A percentile compares a stretch with the other conserved stretches of the same genome.
Conservation (phyloP, 2,329 filamentous ascomycete species). For the Annulohypoxylon truncatum region DNA sequence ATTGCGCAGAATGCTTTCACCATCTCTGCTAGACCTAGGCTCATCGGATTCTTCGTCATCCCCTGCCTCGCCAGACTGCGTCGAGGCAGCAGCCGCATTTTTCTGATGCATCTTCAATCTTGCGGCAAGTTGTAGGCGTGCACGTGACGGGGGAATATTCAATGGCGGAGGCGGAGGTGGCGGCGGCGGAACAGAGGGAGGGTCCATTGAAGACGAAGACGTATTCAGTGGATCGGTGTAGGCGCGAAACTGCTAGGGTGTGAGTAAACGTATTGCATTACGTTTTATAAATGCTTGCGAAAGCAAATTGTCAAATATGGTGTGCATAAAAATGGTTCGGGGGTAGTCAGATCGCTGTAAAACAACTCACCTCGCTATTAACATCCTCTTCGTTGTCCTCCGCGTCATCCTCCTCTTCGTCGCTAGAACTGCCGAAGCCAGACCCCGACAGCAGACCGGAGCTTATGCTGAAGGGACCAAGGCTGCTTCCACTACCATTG, state of each 20-base stretch:
- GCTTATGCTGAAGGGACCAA: slow-evolving; percentile 78
- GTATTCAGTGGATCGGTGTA: slow-evolving; percentile 67
- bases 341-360: slow-evolving; percentile 19
- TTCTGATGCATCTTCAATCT: slow-evolving; percentile 82
- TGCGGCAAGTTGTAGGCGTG: slow-evolving; percentile 89
- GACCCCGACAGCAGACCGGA: slow-evolving; percentile 79
- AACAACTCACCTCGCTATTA: slow-evolving; percentile 71
- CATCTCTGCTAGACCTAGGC: slow-evolving; percentile 36
- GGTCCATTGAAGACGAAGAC: slow-evolving; percentile 61
- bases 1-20: slow-evolving; percentile 47
- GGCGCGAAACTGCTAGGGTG: slow-evolving; percentile 63
- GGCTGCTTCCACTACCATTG: slow-evolving; percentile 71
- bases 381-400: slow-evolving; percentile 84
- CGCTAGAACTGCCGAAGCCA: slow-evolving; percentile 93
- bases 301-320: neutral
- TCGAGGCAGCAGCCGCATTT: slow-evolving; percentile 60
- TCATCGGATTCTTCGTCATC: slow-evolving; percentile 55
- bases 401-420: slow-evolving; percentile 95
- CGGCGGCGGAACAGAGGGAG: slow-evolving; percentile 69
- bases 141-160: slow-evolving; percentile 87
- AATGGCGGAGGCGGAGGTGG: slow-evolving; percentile 80
- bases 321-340: neutral
- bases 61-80: slow-evolving; percentile 55
- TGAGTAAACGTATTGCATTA: slow-evolving; percentile 29
- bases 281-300: neutral